Evolutionary conservation across 2,329 filamentous ascomycete genomes (phyloP), one percentile per base, ranked within the genome.

Genomic region (Dothistroma pini): DNA sequence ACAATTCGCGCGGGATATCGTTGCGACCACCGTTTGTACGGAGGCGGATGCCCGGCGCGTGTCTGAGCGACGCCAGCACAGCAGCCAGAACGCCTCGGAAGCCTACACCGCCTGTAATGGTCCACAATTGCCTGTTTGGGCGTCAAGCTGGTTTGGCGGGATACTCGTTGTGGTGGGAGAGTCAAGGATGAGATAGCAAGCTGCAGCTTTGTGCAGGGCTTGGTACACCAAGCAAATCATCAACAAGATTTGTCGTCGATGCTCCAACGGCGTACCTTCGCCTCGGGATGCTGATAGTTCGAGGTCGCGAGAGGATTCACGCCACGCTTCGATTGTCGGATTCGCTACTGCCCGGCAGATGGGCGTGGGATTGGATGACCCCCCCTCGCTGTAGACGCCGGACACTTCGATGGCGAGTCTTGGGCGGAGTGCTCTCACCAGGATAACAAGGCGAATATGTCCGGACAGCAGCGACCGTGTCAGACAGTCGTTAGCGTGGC

Each of bases 11-110:
- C 9, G 55, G 55, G 38, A 56, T 48, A 21, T 10, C 54, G 29
- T 51, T 6, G 53, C 54, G 8, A 49, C n/a, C 14, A 44, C 7
- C 21, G 38, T 41, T 41, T 10, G n/a, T 16, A 57, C 50, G 47
- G 44, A 51, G 55, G 55, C 55, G 55, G 47, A 25, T 50, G 22
- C 21, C 44, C 29, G 55, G 44, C 47, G 44, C 41, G 55, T 57
- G 55, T 57, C 32, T 57, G 41, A n/a, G 44, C 55, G 22, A 50
- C 44, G 11, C 47, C 41, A 19, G 34, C 54, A 21, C 32, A 54
- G 1, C 41, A n/a, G n/a, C 41, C n/a, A 19, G 41, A 44, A 44
- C 12, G 25, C n/a, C 41, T 44, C 35, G 35, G 35, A 4, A 38
- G 35, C 19, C 35, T 38, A 22, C 54, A 56, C 54, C 54, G 54